Conservation (phyloP, 2,329 filamentous ascomycete genomes). For the Hymenoscyphus scutula region DNA sequence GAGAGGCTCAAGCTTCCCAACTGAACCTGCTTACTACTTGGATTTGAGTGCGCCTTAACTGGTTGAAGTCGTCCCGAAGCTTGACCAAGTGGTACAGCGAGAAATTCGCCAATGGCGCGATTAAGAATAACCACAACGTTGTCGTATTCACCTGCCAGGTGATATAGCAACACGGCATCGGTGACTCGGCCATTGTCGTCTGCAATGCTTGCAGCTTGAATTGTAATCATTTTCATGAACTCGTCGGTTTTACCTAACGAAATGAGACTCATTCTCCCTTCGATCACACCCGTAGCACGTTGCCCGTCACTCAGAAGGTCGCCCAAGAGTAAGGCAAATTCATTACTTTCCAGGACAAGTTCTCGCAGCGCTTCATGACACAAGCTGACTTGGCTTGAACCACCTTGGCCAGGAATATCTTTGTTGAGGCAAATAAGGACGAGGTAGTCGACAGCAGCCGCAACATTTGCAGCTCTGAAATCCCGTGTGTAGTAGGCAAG, state of each 20-base stretch:
- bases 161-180: slow-evolving; percentile 91
- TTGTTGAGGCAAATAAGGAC: slow-evolving; percentile 87
- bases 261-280: slow-evolving; percentile 79
- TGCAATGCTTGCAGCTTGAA: slow-evolving; percentile 86
- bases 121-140: slow-evolving; percentile 89
- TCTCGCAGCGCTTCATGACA: slow-evolving; percentile 93
- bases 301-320: slow-evolving; percentile 85
- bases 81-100: slow-evolving; percentile 82
- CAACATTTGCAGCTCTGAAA: slow-evolving; percentile 87
- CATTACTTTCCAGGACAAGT: slow-evolving; percentile 91
- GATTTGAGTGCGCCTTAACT: slow-evolving; percentile 40
- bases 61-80: slow-evolving; percentile 68
- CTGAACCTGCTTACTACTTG: slow-evolving; percentile 15
- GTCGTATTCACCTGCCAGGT: slow-evolving; percentile 93
- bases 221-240: slow-evolving; percentile 87
- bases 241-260: slow-evolving; percentile 75
- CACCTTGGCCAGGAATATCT: slow-evolving; percentile 72
- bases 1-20: slow-evolving; percentile 57
- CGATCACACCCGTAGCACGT: slow-evolving; percentile 82
- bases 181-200: slow-evolving; percentile 92
- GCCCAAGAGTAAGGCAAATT: slow-evolving; percentile 90
- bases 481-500: slow-evolving; percentile 94
- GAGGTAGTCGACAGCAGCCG: slow-evolving; percentile 90
- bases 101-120: slow-evolving; percentile 82
- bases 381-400: slow-evolving; percentile 72